A percentile compares a stretch with the other conserved stretches of the same genome.
Evolutionary conservation across 768 basidiomycete genomes (phyloP).

Genomic region (Russula lepida): DNA sequence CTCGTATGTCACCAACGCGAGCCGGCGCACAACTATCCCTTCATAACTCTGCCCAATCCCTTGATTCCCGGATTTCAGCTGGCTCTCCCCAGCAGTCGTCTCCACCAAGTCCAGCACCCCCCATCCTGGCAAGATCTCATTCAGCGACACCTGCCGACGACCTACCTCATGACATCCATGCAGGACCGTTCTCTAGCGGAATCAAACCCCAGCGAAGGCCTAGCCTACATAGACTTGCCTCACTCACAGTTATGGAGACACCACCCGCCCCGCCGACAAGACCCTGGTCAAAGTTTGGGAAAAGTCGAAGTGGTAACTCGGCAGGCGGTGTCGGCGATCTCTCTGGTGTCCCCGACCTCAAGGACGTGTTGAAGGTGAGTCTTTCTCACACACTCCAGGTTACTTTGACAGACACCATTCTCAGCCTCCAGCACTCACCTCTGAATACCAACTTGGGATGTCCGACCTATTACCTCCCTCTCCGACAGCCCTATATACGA

Average conservation of each 20-base stretch:
- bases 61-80: conserved; percentile 36
- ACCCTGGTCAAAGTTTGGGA: conserved; percentile 35
- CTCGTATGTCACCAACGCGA: conserved; percentile 11
- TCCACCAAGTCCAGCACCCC: conserved; percentile 28
- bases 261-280: conserved; percentile 34
- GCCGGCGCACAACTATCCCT: conserved; percentile 1
- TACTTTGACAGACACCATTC: not conserved
- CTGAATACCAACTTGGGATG: conserved; percentile 62
- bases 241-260: conserved; percentile 48
- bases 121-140: conserved; percentile 28
- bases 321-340: conserved; percentile 33
- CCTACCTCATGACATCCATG: not conserved
- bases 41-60: conserved; percentile 49
- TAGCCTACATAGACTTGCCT: conserved; percentile 42
- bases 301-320: conserved; percentile 44
- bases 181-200: conserved; percentile 10
- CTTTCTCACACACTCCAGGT: not conserved
- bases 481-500: conserved; percentile 39
- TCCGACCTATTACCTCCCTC: conserved; percentile 68
- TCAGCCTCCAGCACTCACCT: conserved; percentile 58
- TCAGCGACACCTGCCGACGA: conserved; percentile 29
- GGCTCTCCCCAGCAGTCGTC: conserved; percentile 13
- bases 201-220: conserved; percentile 28
- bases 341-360: conserved; percentile 49
- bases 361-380: conserved; percentile 63